Evolutionary conservation across 805 yeast species (phyloP).

Genomic region (Zygosaccharomyces pseudorouxii): DNA sequence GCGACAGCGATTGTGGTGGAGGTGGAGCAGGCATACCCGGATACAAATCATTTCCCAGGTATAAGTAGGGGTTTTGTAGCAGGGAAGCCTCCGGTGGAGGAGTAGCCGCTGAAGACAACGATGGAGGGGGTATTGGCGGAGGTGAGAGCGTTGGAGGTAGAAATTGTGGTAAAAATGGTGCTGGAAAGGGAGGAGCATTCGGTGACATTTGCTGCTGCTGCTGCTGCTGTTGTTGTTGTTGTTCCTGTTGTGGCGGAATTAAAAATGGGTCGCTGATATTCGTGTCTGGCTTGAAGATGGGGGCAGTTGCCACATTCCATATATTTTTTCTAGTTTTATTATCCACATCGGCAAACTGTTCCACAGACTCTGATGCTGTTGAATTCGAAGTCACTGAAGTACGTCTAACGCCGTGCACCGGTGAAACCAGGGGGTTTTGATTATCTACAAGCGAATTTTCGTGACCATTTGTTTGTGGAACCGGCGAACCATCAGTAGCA

Average conservation of each 20-base stretch:
- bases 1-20: conserved; percentile 2
- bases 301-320: conserved; percentile 30
- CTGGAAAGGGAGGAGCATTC: conserved; percentile 2
- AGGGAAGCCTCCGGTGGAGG: conserved; percentile 1
- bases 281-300: conserved; percentile 27
- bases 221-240: background rate
- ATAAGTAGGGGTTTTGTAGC: conserved; percentile 9
- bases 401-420: conserved; percentile 5
- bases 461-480: background rate
- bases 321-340: conserved; percentile 15
- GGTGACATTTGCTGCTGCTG: conserved; percentile 2
- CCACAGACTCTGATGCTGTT: conserved; percentile 6
- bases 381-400: conserved; percentile 11
- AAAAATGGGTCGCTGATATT: conserved; percentile 1
- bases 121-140: background rate
- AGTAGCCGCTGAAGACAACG: conserved; percentile 3
- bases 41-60: conserved; percentile 8
- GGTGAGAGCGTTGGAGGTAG: conserved; percentile 13
- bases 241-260: background rate
- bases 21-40: conserved; percentile 6
- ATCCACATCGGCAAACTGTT: conserved; percentile 6
- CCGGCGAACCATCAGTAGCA: background rate
- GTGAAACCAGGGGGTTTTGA: background rate
- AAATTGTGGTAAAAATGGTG: conserved; percentile 4
- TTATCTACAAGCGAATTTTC: background rate